phyloP scores from a whole-genome alignment of 2,329 filamentous ascomycete genomes.

The Dichotomopilus funicola region DNA sequence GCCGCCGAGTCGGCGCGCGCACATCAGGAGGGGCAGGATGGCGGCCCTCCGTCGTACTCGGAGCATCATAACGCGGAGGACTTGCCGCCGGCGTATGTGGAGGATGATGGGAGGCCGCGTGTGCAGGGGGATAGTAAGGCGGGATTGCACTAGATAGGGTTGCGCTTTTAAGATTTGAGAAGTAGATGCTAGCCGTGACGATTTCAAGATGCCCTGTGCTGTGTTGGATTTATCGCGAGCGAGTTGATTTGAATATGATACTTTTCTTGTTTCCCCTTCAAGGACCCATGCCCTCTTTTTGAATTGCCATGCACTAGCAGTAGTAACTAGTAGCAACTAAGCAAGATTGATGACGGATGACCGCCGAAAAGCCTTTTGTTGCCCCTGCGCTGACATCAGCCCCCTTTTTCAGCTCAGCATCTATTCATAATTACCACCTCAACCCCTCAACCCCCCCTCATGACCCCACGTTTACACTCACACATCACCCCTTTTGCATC shows the following conservation, averaged over 20 bases:
- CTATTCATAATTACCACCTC: too few species aligned
- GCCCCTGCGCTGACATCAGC: too few species aligned
- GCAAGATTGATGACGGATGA: too few species aligned
- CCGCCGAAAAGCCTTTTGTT: too few species aligned
- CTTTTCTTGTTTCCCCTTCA: too few species aligned
- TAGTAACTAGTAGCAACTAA: too few species aligned
- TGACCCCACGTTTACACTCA: not conserved
- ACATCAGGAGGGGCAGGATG: slow-evolving; percentile 1
- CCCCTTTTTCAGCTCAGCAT: too few species aligned
- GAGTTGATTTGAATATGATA: too few species aligned
- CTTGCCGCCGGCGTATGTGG: slow-evolving; percentile 28
- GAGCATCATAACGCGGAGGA: slow-evolving; percentile 16
- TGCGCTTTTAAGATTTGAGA: not conserved
- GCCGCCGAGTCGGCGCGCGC: slow-evolving; percentile 21
- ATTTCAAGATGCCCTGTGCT: not conserved
- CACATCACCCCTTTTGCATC: too few species aligned
- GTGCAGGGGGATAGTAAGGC: slow-evolving; percentile 23
- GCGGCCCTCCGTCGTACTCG: slow-evolving; percentile 26
- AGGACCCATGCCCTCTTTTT: too few species aligned
- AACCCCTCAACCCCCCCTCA: not conserved
- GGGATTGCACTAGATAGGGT: slow-evolving; percentile 13
- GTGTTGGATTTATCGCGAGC: too few species aligned
- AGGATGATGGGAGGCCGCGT: slow-evolving; percentile 17
- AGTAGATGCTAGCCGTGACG: not conserved
- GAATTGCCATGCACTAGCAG: too few species aligned